phyloP scores from a whole-genome alignment of 371 early-diverging fungal genomes.

The Quaeritorhiza haematococci region DNA sequence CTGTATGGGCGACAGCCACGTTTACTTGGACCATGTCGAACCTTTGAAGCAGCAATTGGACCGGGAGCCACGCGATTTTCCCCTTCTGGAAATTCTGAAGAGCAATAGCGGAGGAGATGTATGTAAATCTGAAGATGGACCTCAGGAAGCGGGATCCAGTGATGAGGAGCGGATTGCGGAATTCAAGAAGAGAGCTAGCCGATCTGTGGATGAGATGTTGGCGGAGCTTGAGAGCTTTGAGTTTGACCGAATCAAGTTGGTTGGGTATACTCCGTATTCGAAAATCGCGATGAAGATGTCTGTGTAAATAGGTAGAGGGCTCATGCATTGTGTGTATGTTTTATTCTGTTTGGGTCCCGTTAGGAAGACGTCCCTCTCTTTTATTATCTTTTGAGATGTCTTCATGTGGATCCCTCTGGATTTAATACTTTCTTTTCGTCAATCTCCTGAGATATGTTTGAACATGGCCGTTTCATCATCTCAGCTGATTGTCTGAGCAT shows the following conservation, averaged over 20 bases:
- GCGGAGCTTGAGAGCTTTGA: constrained; percentile 78
- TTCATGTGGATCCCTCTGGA: no score
- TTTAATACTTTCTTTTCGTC: no score
- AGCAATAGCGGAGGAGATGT: constrained; percentile 28
- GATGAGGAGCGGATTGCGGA: background rate
- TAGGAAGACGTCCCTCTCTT: no score
- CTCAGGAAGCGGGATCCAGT: background rate
- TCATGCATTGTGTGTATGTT: no score
- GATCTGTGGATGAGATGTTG: constrained; percentile 41
- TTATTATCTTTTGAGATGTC: no score
- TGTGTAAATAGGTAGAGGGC: no score
- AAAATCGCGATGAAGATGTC: constrained; percentile 95
- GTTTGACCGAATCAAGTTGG: constrained; percentile 79
- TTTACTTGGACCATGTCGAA: constrained; percentile 92
- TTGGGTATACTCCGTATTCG: constrained; percentile 83
- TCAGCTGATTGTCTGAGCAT: no score
- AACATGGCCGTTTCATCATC: no score
- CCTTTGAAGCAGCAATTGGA: constrained; percentile 79
- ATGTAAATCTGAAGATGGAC: constrained; percentile 4
- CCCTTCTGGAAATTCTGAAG: constrained; percentile 64
- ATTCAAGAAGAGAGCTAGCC: constrained; percentile 2
- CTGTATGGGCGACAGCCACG: constrained; percentile 96
- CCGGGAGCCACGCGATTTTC: constrained; percentile 85
- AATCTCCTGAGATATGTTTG: no score
- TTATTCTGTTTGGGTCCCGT: no score